phyloP scores from a whole-genome alignment of 164 flowering plant genomes.

The Protea cynaroides region DNA sequence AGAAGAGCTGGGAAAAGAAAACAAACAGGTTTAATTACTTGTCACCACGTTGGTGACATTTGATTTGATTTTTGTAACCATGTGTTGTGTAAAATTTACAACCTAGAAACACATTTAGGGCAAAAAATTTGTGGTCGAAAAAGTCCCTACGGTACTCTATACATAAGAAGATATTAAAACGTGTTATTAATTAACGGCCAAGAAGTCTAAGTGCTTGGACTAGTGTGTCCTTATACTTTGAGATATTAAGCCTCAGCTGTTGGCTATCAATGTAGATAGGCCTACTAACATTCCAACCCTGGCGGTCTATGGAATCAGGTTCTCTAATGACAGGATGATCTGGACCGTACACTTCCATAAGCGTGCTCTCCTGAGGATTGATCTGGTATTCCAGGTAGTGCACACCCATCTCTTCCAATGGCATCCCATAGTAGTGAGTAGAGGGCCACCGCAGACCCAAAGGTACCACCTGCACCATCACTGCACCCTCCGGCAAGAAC shows the following conservation, averaged over 20 bases:
- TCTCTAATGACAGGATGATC: conserved; percentile 19
- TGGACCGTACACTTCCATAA: conserved; percentile 13
- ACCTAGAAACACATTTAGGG: too few species aligned
- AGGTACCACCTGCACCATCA: conserved; percentile 15
- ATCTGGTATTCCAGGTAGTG: conserved; percentile 26
- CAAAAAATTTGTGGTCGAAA: too few species aligned
- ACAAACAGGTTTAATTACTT: too few species aligned
- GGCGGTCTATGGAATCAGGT: conserved; percentile 9
- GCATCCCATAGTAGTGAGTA: conserved; percentile 17
- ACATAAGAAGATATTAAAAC: too few species aligned
- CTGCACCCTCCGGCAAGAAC: conserved; percentile 7
- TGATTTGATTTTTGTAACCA: too few species aligned
- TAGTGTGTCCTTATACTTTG: background rate
- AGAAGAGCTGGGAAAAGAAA: too few species aligned
- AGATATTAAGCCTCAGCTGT: background rate
- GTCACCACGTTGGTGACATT: too few species aligned
- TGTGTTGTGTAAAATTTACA: too few species aligned
- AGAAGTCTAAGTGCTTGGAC: background rate
- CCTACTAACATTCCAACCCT: background rate
- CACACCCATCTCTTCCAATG: conserved; percentile 22
- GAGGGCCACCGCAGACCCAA: conserved; percentile 24
- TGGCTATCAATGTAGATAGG: too few species aligned
- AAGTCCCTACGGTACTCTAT: too few species aligned
- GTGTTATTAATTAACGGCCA: background rate
- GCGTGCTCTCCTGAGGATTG: conserved; percentile 22